Evolutionary conservation across 192 early-diverging fungal species (phyloP).

Genomic region (Haplosporangium gracile): DNA sequence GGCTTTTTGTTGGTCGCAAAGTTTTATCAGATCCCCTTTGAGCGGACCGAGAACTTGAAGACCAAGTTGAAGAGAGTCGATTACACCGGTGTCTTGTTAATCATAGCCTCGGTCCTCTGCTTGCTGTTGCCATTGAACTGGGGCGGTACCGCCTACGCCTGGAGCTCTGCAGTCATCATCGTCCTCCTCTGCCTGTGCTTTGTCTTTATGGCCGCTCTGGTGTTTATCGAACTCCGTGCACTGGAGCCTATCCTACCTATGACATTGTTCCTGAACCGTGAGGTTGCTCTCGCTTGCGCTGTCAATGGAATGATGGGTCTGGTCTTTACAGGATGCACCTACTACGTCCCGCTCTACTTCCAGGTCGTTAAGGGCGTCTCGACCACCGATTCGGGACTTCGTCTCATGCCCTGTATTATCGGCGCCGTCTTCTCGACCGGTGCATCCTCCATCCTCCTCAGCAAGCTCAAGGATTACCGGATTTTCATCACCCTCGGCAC

Average conservation of each 20-base stretch:
- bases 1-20: conserved; percentile 66
- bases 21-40: conserved; percentile 68
- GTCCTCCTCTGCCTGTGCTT: conserved; percentile 63
- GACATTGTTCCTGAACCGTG: conserved; percentile 72
- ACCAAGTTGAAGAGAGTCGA: conserved; percentile 79
- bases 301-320: conserved; percentile 69
- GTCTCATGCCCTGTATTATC: conserved; percentile 76
- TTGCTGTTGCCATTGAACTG: conserved; percentile 76
- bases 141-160: conserved; percentile 79
- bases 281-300: conserved; percentile 63
- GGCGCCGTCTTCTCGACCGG: conserved; percentile 76
- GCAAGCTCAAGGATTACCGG: conserved; percentile 66
- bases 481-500: conserved; percentile 71
- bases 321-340: conserved; percentile 70
- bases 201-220: conserved; percentile 62
- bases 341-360: conserved; percentile 85
- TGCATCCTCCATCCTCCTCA: conserved; percentile 62
- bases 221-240: conserved; percentile 71
- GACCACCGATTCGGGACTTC: conserved; percentile 80
- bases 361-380: conserved; percentile 79
- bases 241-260: conserved; percentile 80
- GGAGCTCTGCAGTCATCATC: conserved; percentile 73
- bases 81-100: conserved; percentile 65
- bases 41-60: conserved; percentile 53
- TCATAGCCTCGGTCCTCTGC: conserved; percentile 61